phyloP scores from a whole-genome alignment of 345 rosid species.

The Moricandia arvensis region DNA sequence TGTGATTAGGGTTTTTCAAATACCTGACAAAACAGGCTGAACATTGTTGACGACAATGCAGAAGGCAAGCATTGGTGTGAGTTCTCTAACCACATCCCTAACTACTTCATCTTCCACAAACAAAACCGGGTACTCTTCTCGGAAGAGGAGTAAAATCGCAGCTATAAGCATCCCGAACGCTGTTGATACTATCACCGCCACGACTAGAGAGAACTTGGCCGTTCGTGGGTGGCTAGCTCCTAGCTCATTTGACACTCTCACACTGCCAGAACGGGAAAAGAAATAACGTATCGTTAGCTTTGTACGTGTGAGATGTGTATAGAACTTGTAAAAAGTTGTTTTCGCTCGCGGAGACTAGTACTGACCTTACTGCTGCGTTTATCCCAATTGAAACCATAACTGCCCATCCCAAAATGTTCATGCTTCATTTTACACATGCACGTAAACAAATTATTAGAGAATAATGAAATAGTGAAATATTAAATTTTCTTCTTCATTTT shows the following conservation, averaged over 20 bases:
- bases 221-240: slow-evolving; percentile 80
- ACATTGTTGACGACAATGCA: slow-evolving; percentile 69
- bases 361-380: slow-evolving; percentile 81
- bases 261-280: slow-evolving; percentile 42
- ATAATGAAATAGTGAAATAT: neutral
- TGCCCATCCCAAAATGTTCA: slow-evolving; percentile 87
- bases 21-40: slow-evolving; percentile 93
- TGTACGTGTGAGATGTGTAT: neutral
- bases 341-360: neutral
- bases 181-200: slow-evolving; percentile 56
- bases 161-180: slow-evolving; percentile 51
- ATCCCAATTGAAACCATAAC: slow-evolving; percentile 69
- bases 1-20: neutral
- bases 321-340: neutral
- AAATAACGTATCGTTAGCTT: neutral
- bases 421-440: slow-evolving; percentile 37
- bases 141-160: slow-evolving; percentile 38
- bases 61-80: slow-evolving; percentile 68
- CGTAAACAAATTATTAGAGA: slow-evolving; percentile 3
- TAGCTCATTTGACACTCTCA: slow-evolving; percentile 83
- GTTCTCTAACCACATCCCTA: slow-evolving; percentile 46
- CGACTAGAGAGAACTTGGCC: slow-evolving; percentile 63
- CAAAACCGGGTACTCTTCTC: slow-evolving; percentile 54
- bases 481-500: neutral
- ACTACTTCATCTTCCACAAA: slow-evolving; percentile 63